A percentile compares a stretch with the other conserved stretches of the same genome.
phyloP scores from a whole-genome alignment of 1,284 basidiomycete genomes.

The Boletus sp. region DNA sequence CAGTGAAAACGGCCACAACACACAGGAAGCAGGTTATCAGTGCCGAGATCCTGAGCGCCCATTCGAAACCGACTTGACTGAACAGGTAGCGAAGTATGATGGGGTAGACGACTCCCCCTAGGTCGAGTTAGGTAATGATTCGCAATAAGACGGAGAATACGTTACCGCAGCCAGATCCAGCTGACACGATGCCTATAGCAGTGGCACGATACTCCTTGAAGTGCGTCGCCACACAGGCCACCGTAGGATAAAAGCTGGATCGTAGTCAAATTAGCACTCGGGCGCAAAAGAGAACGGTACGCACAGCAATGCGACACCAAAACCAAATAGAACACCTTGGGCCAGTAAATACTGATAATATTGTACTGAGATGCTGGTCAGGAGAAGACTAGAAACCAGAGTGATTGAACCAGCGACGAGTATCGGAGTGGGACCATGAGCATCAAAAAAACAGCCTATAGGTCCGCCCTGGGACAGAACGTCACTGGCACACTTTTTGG shows the following conservation, averaged over 20 bases:
- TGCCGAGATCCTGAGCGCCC: conserved; percentile 53
- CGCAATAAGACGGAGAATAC: conserved; percentile 15
- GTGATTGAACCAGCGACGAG: conserved; percentile 43
- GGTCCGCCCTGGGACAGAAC: conserved; percentile 41
- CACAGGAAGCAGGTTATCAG: conserved; percentile 42
- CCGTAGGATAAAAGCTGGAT: conserved; percentile 52
- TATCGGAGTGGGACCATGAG: conserved; percentile 47
- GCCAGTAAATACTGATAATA: conserved; percentile 58
- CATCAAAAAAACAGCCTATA: conserved; percentile 49
- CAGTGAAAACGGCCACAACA: conserved; percentile 39
- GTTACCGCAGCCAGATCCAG: conserved; percentile 53
- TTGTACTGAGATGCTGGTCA: conserved; percentile 51
- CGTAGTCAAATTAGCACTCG: conserved; percentile 13
- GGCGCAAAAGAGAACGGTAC: conserved; percentile 24
- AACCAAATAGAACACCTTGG: conserved; percentile 57
- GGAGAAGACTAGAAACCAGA: conserved; percentile 43
- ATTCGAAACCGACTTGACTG: conserved; percentile 51
- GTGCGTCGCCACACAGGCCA: conserved; percentile 54
- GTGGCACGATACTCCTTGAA: conserved; percentile 56
- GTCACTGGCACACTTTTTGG: conserved; percentile 2
- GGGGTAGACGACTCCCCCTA: conserved; percentile 65
- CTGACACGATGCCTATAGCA: conserved; percentile 50
- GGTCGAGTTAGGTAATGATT: conserved; percentile 17
- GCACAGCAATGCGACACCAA: conserved; percentile 56
- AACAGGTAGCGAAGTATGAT: conserved; percentile 62